These are phyloP conservation scores for Rosa rugosa DNA, from an alignment of 306 rosid species.

Conservation along the genomic window DNA sequence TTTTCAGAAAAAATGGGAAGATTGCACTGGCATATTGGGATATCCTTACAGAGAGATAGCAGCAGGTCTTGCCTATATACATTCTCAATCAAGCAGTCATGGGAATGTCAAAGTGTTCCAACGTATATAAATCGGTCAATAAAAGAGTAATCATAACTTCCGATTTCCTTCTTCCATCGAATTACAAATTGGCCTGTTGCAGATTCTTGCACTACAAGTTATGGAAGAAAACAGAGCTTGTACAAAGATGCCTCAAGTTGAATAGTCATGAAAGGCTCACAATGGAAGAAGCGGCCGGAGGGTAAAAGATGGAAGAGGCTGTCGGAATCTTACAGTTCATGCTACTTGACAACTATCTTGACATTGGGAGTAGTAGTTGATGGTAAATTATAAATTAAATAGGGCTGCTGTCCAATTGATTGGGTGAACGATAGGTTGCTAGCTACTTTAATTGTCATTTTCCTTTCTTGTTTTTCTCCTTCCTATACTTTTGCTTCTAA, in stretches of 20 bases:
- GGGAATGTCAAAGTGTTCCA: too few relatives aligned
- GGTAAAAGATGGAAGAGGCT: neutral
- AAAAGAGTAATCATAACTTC: too few relatives aligned
- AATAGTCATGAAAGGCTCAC: neutral
- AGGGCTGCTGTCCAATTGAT: neutral
- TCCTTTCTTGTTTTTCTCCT: neutral
- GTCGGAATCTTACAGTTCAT: neutral
- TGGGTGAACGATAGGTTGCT: neutral
- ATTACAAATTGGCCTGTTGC: too few relatives aligned
- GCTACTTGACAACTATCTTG: neutral
- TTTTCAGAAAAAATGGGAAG: neutral
- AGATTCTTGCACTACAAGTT: too few relatives aligned
- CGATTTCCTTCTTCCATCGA: too few relatives aligned
- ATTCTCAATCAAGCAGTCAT: too few relatives aligned
- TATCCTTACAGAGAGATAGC: too few relatives aligned
- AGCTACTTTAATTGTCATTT: neutral
- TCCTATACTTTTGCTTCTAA: neutral
- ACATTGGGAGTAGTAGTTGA: neutral
- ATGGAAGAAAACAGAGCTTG: neutral
- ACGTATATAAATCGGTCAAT: too few relatives aligned
- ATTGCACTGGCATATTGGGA: too few relatives aligned
- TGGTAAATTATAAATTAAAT: too few relatives aligned
- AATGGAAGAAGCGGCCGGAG: neutral
- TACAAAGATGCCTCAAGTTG: neutral
- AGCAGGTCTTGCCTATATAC: too few relatives aligned